These are phyloP conservation scores for Fonsecaea pedrosoi DNA, from an alignment of 2,329 filamentous ascomycete species.

Conservation along the genomic window DNA sequence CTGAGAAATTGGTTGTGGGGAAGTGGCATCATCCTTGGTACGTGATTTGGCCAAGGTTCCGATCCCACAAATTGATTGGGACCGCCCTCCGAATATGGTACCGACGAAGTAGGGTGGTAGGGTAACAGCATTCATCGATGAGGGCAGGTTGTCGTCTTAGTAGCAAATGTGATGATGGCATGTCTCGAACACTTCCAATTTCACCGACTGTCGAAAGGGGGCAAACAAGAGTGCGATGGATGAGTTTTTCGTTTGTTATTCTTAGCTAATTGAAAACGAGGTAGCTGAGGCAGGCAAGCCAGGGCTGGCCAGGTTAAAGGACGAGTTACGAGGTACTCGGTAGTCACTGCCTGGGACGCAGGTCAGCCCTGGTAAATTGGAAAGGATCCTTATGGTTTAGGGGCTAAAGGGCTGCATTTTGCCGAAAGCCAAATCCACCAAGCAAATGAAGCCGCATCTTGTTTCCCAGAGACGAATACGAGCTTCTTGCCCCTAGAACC, in stretches of 20 bases:
- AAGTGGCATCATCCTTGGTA: background rate
- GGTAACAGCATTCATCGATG: no score
- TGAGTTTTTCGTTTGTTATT: background rate
- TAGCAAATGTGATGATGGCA: background rate
- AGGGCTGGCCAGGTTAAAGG: background rate
- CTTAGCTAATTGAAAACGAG: background rate
- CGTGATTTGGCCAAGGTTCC: background rate
- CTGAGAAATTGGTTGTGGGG: conserved; percentile 13
- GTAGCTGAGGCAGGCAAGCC: background rate
- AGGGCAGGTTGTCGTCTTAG: background rate
- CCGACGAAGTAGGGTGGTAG: no score
- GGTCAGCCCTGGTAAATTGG: background rate
- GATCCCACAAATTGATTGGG: background rate
- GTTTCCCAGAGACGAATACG: background rate
- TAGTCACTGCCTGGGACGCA: background rate
- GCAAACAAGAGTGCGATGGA: background rate
- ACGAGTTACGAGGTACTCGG: no score
- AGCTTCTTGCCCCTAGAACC: background rate
- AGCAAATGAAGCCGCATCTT: background rate
- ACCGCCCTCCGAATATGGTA: no score
- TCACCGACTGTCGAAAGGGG: background rate
- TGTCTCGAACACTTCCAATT: background rate
- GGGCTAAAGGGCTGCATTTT: conserved; percentile 2
- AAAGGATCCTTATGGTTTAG: background rate
- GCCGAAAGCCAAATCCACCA: background rate